Evolutionary conservation across 83 land plant genomes (phyloP).

Genomic region (Picea mariana): DNA sequence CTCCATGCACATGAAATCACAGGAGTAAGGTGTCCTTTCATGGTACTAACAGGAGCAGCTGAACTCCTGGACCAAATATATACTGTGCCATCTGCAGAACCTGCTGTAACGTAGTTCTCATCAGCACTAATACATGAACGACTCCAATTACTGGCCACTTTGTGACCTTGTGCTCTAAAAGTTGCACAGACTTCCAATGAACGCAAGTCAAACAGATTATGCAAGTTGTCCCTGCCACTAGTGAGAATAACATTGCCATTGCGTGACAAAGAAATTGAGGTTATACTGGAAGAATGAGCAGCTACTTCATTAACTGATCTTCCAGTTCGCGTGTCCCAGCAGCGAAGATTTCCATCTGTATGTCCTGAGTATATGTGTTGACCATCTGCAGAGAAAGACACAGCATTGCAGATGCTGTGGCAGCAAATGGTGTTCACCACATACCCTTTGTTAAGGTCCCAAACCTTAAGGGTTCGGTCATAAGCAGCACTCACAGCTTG

Average conservation of each 20-base stretch:
- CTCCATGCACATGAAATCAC: constrained; percentile 96
- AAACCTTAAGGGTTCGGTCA: constrained; percentile 88
- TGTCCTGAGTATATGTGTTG: constrained; percentile 88
- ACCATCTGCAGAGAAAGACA: constrained; percentile 78
- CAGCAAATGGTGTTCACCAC: constrained; percentile 75
- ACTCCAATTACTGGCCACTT: constrained; percentile 83
- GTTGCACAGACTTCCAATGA: constrained; percentile 78
- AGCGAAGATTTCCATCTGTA: constrained; percentile 84
- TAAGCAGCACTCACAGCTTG: constrained; percentile 78
- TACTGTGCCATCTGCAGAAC: constrained; percentile 88
- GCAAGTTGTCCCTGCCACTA: constrained; percentile 89
- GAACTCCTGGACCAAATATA: constrained; percentile 72
- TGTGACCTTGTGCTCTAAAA: constrained; percentile 67
- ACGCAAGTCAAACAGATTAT: constrained; percentile 86
- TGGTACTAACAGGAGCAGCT: constrained; percentile 47
- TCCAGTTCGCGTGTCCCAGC: constrained; percentile 86
- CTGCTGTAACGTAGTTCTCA: constrained; percentile 86
- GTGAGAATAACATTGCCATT: constrained; percentile 75
- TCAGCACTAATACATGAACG: constrained; percentile 91
- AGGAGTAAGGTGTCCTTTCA: constrained; percentile 67
- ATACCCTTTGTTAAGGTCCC: constrained; percentile 93
- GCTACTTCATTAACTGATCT: constrained; percentile 80
- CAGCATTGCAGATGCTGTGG: constrained; percentile 85
- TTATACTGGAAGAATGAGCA: constrained; percentile 79
- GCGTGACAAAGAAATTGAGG: constrained; percentile 83